Evolutionary conservation across 1,139 yeast species (phyloP).

Genomic region (Trichomonascaceae sp.): DNA sequence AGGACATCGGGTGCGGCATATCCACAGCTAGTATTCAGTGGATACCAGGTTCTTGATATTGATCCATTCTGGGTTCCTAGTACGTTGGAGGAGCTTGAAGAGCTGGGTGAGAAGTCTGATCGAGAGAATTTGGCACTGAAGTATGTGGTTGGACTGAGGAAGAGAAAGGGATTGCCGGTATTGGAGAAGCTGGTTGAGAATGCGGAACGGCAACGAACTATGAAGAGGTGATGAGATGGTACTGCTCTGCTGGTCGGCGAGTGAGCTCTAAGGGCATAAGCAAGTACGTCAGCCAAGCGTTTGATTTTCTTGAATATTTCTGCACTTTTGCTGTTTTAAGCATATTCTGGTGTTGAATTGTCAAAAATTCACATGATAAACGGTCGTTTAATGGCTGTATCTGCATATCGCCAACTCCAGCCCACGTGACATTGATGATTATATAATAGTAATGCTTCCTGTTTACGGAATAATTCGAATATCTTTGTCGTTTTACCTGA

Average conservation of each 20-base stretch:
- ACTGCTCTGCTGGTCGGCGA: not conserved
- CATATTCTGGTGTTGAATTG: too few species aligned
- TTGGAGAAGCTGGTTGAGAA: conserved; percentile 85
- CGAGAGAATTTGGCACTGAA: conserved; percentile 82
- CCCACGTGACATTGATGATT: not conserved
- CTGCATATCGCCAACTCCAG: too few species aligned
- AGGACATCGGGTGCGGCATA: conserved; percentile 95
- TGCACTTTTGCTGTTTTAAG: too few species aligned
- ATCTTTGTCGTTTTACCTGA: too few species aligned
- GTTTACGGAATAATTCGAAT: too few species aligned
- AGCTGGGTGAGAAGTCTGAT: conserved; percentile 88
- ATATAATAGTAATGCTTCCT: too few species aligned
- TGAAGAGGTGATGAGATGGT: conserved; percentile 18
- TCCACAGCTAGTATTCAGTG: conserved; percentile 88
- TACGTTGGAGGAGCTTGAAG: conserved; percentile 93
- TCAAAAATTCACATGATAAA: too few species aligned
- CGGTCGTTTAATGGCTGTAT: too few species aligned
- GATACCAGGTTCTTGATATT: conserved; percentile 76
- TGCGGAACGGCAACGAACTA: conserved; percentile 88
- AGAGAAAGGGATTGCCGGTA: conserved; percentile 82
- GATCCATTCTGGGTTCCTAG: conserved; percentile 99
- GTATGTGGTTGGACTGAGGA: conserved; percentile 76
- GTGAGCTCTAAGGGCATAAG: too few species aligned
- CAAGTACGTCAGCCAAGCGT: too few species aligned
- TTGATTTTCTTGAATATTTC: too few species aligned